Base-by-base conservation (phyloP, 306 rosid genomes). In the Fragaria nilgerrensis region DNA sequence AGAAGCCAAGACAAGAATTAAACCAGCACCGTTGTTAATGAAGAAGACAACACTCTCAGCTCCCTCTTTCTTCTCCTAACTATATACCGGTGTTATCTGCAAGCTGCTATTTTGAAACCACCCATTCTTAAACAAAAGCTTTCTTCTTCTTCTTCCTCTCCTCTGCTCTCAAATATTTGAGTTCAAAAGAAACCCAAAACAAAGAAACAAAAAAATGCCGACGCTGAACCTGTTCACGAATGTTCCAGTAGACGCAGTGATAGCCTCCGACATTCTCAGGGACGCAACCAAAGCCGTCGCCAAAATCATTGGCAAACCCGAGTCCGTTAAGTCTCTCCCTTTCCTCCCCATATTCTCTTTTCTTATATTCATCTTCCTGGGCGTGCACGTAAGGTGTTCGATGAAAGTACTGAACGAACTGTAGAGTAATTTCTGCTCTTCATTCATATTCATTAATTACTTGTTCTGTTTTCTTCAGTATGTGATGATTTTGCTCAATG, bases 271-370 rank as follows among this genome's bases (percentile, higher is more conserved):
- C 82, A 96, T 92, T 69, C 98, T 96, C 83, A 88, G 86, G 53
- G 99, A 96, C 77, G 98, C 98, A 75, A 91, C 99, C 78, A 96
- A 89, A 88, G 94, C 93, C 17, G 92, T 96, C 36, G 85, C 98
- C 4, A 92, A 92, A 72, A 91, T 96, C 80, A 87, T 92, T 27
- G 96, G 97, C 86, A 91, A 92, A 84, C 98, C 99, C 25, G 99
- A 96, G 85, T 89, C 98, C 7, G 98, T 96, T 80, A 78, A 77
- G 84, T 72, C 64, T 72, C 64, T 44, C 68, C 69, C n/a, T 32
- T 14, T 68, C 34, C 7, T 25, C 34, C 48, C 48, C n/a, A n/a
- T 15, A 23, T 9, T 61, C n/a, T 20, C 22, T 4, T 0, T 43
- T 16, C 5, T 7, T 23, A 1, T 27, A 1, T 44, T 7, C 25